A percentile compares a stretch with the other conserved stretches of the same genome.
Evolutionary conservation across 345 rosid genomes (phyloP).

Genomic region (Microthlaspi erraticum): DNA sequence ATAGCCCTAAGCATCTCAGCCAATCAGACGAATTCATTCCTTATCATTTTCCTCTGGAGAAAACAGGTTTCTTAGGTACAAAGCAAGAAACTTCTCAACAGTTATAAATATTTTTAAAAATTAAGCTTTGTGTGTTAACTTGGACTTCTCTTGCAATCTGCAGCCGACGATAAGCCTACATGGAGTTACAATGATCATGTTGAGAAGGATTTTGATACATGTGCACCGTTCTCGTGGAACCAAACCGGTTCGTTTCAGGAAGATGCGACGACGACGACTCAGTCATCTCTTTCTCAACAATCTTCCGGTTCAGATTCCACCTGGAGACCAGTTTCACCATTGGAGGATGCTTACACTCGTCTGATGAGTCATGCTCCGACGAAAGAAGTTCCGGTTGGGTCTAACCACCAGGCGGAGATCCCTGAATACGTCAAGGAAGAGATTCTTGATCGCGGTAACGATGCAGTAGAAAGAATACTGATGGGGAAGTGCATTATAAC

Average conservation of each 20-base stretch:
- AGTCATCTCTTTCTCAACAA: constrained; percentile 44
- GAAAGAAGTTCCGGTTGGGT: constrained; percentile 63
- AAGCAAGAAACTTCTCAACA: background rate
- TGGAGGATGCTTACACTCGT: constrained; percentile 41
- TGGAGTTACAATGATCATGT: constrained; percentile 27
- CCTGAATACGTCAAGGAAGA: constrained; percentile 48
- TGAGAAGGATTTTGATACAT: constrained; percentile 41
- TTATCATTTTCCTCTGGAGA: constrained; percentile 28
- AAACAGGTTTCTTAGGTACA: constrained; percentile 43
- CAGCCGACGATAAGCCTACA: constrained; percentile 32
- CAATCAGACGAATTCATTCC: constrained; percentile 41
- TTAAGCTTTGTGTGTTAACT: background rate
- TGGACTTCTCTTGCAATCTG: constrained; percentile 18
- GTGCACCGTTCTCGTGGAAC: constrained; percentile 27
- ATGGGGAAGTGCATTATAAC: constrained; percentile 73
- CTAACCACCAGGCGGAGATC: constrained; percentile 69
- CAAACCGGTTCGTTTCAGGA: constrained; percentile 41
- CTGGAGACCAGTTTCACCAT: constrained; percentile 40
- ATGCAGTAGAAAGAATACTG: constrained; percentile 44
- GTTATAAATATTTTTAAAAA: background rate
- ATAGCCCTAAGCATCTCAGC: constrained; percentile 33
- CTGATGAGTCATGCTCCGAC: constrained; percentile 44
- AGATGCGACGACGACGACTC: constrained; percentile 36
- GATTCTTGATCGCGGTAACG: constrained; percentile 10
- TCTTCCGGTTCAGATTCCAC: constrained; percentile 44